These are phyloP conservation scores for Isatis lusitanica DNA, from an alignment of 441 rosid species.

Conservation along the genomic window DNA sequence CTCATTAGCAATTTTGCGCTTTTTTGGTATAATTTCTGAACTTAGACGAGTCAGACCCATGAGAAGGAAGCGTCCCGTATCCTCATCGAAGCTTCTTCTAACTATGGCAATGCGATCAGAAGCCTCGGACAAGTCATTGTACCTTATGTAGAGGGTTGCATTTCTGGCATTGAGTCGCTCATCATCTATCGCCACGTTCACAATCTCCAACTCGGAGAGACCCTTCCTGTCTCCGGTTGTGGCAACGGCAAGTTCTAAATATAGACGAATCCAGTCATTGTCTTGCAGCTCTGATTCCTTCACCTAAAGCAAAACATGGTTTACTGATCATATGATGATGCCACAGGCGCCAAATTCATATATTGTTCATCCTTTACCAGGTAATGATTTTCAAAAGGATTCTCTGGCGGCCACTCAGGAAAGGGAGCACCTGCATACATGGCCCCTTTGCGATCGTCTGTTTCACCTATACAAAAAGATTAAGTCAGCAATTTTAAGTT, in stretches of 20 bases:
- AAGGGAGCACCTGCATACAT: too few species aligned
- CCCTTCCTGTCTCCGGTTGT: background rate
- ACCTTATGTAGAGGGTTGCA: background rate
- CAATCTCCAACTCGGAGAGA: background rate
- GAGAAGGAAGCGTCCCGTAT: background rate
- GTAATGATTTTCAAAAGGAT: background rate
- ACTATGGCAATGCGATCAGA: background rate
- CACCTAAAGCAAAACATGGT: background rate
- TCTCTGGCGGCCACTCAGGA: background rate
- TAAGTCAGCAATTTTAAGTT: too few species aligned
- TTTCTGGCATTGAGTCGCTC: background rate
- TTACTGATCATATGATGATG: background rate
- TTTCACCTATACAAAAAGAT: too few species aligned
- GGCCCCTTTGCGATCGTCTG: too few species aligned
- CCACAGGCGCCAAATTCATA: background rate
- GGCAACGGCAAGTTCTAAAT: slow-evolving; percentile 7
- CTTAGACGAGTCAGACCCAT: background rate
- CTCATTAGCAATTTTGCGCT: background rate
- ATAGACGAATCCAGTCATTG: background rate
- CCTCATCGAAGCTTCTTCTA: background rate
- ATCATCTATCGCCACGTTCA: background rate
- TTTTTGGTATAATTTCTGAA: background rate
- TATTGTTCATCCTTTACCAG: background rate
- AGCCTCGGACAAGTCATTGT: background rate
- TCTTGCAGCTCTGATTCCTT: background rate